Evolutionary conservation across 176 grass and related monocot genomes (phyloP).

Genomic region (Musa acuminata): DNA sequence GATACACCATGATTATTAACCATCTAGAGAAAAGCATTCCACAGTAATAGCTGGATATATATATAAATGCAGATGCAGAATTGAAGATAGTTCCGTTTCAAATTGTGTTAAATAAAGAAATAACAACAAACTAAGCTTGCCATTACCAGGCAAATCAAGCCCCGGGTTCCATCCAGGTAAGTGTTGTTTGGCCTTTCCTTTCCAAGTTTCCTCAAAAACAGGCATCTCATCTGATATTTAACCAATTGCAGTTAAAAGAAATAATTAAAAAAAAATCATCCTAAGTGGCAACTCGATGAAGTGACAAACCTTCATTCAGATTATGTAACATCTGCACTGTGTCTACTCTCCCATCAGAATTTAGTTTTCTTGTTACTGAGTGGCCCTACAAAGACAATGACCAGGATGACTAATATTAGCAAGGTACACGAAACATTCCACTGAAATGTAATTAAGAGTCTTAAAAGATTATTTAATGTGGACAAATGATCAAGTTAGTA

Average conservation of each 20-base stretch:
- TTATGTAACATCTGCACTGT: slow-evolving; percentile 62
- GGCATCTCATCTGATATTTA: slow-evolving; percentile 33
- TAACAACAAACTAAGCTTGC: slow-evolving; percentile 8
- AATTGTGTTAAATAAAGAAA: not conserved
- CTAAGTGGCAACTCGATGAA: not conserved
- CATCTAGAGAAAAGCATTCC: not conserved
- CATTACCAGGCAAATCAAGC: slow-evolving; percentile 26
- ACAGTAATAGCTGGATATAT: not conserved
- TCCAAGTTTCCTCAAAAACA: slow-evolving; percentile 60
- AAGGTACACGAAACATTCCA: slow-evolving; percentile 5
- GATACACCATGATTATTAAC: not conserved
- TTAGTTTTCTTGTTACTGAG: slow-evolving; percentile 54
- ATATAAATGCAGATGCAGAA: not conserved
- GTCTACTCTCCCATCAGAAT: slow-evolving; percentile 39
- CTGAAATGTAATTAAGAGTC: not conserved
- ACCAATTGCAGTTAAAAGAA: slow-evolving; percentile 12
- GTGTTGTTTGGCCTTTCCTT: slow-evolving; percentile 35
- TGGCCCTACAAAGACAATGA: slow-evolving; percentile 46
- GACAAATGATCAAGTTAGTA: not conserved
- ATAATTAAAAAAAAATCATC: slow-evolving; percentile 8
- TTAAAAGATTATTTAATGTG: no score
- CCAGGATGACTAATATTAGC: slow-evolving; percentile 3
- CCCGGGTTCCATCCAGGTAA: slow-evolving; percentile 34
- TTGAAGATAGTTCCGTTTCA: no score
- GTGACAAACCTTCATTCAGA: slow-evolving; percentile 37